These are phyloP conservation scores for Elymus sibiricus DNA, from an alignment of 176 grass and related monocot genomes.

Conservation along the genomic window DNA sequence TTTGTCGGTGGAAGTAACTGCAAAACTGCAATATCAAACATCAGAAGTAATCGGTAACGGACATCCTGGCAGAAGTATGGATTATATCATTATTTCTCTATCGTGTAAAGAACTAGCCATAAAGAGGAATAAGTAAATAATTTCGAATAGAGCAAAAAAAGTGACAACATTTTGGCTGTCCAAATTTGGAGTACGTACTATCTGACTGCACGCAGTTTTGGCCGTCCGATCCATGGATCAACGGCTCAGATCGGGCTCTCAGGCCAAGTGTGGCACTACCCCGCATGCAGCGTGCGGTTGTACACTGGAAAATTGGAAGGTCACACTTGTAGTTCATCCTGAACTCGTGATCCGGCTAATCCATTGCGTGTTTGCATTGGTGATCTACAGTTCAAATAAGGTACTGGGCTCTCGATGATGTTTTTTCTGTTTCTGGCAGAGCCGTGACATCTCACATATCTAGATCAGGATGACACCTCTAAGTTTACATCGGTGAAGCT, in stretches of 20 bases:
- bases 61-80: background rate
- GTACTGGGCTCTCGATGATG: background rate
- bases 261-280: background rate
- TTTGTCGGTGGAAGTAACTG: slow-evolving; percentile 80
- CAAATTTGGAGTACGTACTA: too few relatives aligned
- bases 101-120: background rate
- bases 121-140: background rate
- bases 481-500: background rate
- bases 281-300: too few relatives aligned
- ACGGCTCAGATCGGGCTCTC: background rate
- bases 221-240: background rate
- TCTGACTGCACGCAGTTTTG: too few relatives aligned
- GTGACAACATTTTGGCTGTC: too few relatives aligned
- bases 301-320: background rate
- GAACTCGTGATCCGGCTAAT: background rate
- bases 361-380: background rate
- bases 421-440: background rate
- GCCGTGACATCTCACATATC: background rate
- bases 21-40: slow-evolving; percentile 49
- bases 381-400: background rate
- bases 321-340: background rate
- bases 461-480: background rate
- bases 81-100: background rate
- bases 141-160: background rate
- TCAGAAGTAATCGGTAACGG: background rate